These are phyloP conservation scores for Fusarium sp. DNA, from an alignment of 2,329 filamentous ascomycete genomes.

Conservation along the genomic window DNA sequence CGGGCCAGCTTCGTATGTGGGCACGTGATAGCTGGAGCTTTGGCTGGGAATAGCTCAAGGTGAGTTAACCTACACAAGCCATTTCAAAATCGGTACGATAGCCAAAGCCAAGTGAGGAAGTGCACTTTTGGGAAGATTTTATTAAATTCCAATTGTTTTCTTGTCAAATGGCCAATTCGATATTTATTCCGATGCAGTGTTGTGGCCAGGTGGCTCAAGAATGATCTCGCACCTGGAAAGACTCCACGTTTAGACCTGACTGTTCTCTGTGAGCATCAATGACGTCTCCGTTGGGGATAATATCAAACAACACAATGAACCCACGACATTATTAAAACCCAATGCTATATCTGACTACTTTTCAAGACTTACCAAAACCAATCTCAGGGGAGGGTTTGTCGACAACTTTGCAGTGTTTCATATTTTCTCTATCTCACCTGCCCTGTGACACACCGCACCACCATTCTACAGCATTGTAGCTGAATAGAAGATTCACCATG, in stretches of 20 bases:
- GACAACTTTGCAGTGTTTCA: background rate
- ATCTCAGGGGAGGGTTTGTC: background rate
- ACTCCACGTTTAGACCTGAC: background rate
- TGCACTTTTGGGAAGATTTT: background rate
- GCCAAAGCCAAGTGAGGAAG: background rate
- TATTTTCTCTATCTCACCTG: background rate
- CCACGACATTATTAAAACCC: too few relatives aligned
- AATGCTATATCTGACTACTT: background rate
- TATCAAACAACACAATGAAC: too few relatives aligned
- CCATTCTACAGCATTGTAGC: background rate
- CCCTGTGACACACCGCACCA: background rate
- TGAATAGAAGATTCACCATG: background rate
- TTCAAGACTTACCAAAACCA: background rate
- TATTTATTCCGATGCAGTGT: background rate
- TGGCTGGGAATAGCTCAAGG: background rate
- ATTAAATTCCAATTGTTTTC: background rate
- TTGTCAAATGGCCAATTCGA: background rate
- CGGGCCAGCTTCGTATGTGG: conserved; percentile 11
- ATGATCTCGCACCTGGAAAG: background rate
- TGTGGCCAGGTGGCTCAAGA: background rate
- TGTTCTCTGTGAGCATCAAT: background rate
- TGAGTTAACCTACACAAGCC: background rate
- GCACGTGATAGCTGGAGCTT: conserved; percentile 32
- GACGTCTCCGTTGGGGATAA: too few relatives aligned
- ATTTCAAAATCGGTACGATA: background rate